Conservation (phyloP, 2,329 filamentous ascomycete genomes). For the Lachnellula arida region DNA sequence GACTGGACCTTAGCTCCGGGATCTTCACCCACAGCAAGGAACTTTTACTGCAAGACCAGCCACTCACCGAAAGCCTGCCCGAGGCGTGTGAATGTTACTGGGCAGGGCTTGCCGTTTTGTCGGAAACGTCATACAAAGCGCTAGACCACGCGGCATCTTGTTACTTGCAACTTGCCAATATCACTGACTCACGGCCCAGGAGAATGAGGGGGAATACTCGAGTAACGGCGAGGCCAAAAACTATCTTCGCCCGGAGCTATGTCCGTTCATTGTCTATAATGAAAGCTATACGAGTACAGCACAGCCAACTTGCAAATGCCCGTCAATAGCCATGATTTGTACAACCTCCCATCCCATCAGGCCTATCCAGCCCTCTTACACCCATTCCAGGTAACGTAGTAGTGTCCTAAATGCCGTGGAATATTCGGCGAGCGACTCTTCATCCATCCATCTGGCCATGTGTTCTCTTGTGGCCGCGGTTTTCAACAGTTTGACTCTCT, state of each 20-base stretch:
- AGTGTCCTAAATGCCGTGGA: neutral
- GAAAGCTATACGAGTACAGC: no score
- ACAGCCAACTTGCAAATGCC: no score
- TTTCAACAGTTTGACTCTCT: neutral
- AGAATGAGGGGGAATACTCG: neutral
- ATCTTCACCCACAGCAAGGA: no score
- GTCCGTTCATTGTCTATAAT: neutral
- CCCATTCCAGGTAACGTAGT: no score
- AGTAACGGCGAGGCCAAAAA: neutral
- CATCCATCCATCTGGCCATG: neutral
- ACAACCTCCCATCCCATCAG: no score
- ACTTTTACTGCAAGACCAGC: neutral
- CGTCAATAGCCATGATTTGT: no score
- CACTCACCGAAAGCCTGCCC: neutral
- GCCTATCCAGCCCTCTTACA: no score
- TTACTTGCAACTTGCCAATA: neutral
- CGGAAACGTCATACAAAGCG: neutral
- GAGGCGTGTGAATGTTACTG: slow-evolving; percentile 9
- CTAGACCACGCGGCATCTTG: no score
- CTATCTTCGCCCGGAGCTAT: neutral
- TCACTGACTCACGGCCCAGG: neutral
- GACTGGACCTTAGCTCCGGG: no score
- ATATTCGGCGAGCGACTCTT: neutral
- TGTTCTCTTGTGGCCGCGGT: neutral
- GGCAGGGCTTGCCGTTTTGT: neutral